Evolutionary conservation across 768 basidiomycete species (phyloP).

Genomic region (Leccinum truebloodii): DNA sequence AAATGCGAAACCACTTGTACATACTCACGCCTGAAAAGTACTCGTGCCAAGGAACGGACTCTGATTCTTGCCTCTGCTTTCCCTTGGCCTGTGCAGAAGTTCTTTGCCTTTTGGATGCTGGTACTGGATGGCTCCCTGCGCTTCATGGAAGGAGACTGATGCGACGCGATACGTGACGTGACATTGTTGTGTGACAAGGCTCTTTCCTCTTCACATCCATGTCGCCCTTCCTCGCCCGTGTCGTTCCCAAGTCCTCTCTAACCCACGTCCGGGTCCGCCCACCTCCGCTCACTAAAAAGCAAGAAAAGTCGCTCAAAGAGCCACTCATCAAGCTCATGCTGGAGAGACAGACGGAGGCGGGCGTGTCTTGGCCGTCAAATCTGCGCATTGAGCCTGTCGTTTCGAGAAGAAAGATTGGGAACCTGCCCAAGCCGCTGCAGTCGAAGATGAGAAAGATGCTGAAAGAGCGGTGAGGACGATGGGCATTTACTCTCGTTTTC

Average conservation of each 20-base stretch:
- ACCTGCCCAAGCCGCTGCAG: slow-evolving; percentile 39
- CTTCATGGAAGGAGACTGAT: slow-evolving; percentile 20
- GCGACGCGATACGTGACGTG: slow-evolving; percentile 28
- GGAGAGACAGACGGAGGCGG: slow-evolving; percentile 39
- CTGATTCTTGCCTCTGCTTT: slow-evolving; percentile 18
- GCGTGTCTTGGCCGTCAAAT: slow-evolving; percentile 46
- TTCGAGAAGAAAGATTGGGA: slow-evolving; percentile 39
- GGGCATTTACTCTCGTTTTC: background rate
- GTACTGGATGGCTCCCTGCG: slow-evolving; percentile 10
- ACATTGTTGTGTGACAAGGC: slow-evolving; percentile 5
- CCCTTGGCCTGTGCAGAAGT: slow-evolving; percentile 15
- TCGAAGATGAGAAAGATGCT: slow-evolving; percentile 42
- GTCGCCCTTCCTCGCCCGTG: slow-evolving; percentile 31
- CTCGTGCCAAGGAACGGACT: slow-evolving; percentile 51
- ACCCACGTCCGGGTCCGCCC: slow-evolving; percentile 25
- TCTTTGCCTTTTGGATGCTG: slow-evolving; percentile 18
- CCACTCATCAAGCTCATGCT: slow-evolving; percentile 45
- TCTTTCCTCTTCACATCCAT: slow-evolving; percentile 4
- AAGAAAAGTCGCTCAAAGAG: slow-evolving; percentile 29
- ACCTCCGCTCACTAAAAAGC: slow-evolving; percentile 34
- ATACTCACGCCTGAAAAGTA: slow-evolving; percentile 55
- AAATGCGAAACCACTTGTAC: no score
- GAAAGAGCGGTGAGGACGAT: slow-evolving; percentile 31
- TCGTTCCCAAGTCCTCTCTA: slow-evolving; percentile 39
- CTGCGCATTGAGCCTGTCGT: slow-evolving; percentile 51